Conservation (phyloP, 1,284 basidiomycete genomes). For the Ceratobasidium sp. region DNA sequence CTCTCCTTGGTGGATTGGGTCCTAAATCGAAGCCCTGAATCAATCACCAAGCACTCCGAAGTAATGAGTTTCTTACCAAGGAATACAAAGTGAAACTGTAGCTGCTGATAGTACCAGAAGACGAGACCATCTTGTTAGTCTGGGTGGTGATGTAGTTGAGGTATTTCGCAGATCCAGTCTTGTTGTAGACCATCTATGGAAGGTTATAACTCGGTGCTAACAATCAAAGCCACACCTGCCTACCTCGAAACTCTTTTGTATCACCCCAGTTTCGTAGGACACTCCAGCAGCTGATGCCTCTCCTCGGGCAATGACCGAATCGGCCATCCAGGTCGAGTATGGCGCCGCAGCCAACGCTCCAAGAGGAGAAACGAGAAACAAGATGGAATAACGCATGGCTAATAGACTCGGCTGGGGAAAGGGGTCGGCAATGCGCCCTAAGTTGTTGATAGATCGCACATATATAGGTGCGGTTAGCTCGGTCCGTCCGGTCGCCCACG, state of each 20-base stretch:
- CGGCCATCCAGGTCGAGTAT: conserved; percentile 35
- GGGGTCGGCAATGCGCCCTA: neutral
- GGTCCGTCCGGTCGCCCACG: conserved; percentile 28
- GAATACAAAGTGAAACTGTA: conserved; percentile 17
- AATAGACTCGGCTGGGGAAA: neutral
- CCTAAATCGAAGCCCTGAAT: neutral
- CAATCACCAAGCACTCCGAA: no score
- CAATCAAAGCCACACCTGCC: neutral
- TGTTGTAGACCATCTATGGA: conserved; percentile 31
- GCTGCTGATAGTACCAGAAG: conserved; percentile 19
- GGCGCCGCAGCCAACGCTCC: conserved; percentile 11
- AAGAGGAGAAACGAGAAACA: conserved; percentile 3
- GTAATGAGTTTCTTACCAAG: conserved; percentile 1
- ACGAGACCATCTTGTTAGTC: conserved; percentile 33
- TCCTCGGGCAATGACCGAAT: conserved; percentile 33
- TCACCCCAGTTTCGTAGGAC: conserved; percentile 33
- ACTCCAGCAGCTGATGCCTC: conserved; percentile 11
- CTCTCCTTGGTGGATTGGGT: conserved; percentile 25
- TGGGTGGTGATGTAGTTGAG: conserved; percentile 35
- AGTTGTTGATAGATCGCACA: neutral
- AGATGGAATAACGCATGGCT: conserved; percentile 8
- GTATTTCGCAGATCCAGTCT: conserved; percentile 23
- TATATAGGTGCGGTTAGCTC: conserved; percentile 23
- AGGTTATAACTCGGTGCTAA: neutral
- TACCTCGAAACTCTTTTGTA: conserved; percentile 36